Evolutionary conservation across 1,284 basidiomycete genomes (phyloP), one percentile per base, ranked within the genome.

Genomic region (Neolentinus lepideus): DNA sequence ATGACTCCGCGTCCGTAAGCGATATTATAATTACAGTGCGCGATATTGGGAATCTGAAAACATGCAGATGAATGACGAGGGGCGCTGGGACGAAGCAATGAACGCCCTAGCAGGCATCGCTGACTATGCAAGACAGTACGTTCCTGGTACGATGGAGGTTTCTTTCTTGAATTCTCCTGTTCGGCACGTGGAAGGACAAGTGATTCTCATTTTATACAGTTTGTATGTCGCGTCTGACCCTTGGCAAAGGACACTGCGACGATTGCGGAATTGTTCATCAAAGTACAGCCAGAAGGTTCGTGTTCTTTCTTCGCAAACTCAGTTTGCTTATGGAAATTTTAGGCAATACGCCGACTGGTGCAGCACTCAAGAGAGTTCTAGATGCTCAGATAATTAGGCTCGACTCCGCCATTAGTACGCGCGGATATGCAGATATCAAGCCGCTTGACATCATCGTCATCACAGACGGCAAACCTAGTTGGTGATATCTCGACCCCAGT

Each of bases 381-480:
- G 43, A 59, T 11, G 57, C 59, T 14, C 66, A 67, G 47, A 54
- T 67, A 8, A 19, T 35, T 3, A 43, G 47, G 33, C 48, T 65
- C 14, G 63, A 66, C 56, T 31, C 50, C 9, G 51, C 55, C 35
- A 51, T 47, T 19, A 26, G 43, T 22, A 52, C 50, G 8, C 56
- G 55, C 16, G 59, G 53, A 61, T 50, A 50, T 26, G 11, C 24
- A 6, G 47, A 50, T 25, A 50, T 50, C 31, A 77, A 75, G 54
- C 79, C 78, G 0, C 69, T 79, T 38, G 72, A 68, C 29, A 58
- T 77, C 45, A 57, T 80, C 36, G 66, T 79, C 22, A 69, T 80
- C 55, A 80, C 77, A 0, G 80, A 81, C 56, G 79, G 80, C 33
- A 74, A 70, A 26, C 74, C 78, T 1, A 75, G 77, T 77, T 57